Base-by-base conservation (phyloP, 164 flowering plant genomes). In the Dillenia suffruticosa region DNA sequence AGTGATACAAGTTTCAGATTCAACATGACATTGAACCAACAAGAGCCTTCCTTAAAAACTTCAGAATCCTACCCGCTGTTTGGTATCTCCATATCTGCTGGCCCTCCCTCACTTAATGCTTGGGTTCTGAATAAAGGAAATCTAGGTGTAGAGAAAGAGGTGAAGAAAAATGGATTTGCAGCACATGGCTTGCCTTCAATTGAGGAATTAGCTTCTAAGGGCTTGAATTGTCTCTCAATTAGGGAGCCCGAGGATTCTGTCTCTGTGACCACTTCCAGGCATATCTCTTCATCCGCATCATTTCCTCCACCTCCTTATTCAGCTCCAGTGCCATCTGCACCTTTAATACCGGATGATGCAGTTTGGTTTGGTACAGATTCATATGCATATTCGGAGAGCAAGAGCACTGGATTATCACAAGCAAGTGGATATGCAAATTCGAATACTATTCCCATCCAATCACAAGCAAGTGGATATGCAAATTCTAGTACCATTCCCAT, bases 51-150 rank as follows among this genome's bases (percentile, higher is more conserved):
- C 45, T 49, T 54, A 2, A 74, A 66, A 57, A 81, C 76, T 49
- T 49, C 76, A 10, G 55, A 17, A 13, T 24, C 67, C 9, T 61
- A 61, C 14, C 59, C 75, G 24, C 64, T 64, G 56, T 52, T 48
- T 10, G 78, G 75, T 58, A 48, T 45, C 59, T n/a, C 70, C 13
- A 19, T 66, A n/a, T 59, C 85, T 48, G 74, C 82, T 24, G 85
- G 96, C 46, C 88, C 91, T 51, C 97, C 97, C 14, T 91, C 97
- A 15, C 85, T 91, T 9, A 86, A 73, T 64, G 82, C 77, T 22
- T 90, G 97, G 96, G 89, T 85, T 48, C 76, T 84, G 10, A 55
- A 78, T 48, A 68, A 68, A 70, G 86, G 74, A 62, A 76, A 50
- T 54, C 45, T 67, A 24, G 72, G 55, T 59, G 66, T 47, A 13